Base-by-base conservation (phyloP, 164 flowering plant genomes). In the Houttuynia cordata region DNA sequence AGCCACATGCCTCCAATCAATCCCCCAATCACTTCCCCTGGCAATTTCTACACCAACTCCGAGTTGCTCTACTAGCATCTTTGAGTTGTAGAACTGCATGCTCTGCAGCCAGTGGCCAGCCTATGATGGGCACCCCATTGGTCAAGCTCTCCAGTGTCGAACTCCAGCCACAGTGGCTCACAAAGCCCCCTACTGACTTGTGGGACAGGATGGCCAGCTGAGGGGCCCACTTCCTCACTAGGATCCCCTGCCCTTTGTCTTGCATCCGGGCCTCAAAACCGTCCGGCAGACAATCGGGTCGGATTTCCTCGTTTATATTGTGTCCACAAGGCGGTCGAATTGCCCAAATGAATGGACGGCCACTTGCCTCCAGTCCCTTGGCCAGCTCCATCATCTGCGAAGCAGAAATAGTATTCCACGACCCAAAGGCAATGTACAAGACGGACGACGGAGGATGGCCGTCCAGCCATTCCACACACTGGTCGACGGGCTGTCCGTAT, bases 311-410 rank as follows among this genome's bases (percentile, higher is more conserved):
- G 7, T 37, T 63, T 6, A 14, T 20, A 51, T 64, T 61, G 52
- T 64, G 67, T 10, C 65, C 79, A 0, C 62, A 7, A 0, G 76
- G 79, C 0, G 79, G 76, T 34, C 72, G 34, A 1, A 76, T 47
- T 10, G 66, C 74, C 79, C 79, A 76, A 21, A 76, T 70, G 45
- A 73, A 76, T 0, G 41, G 52, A 30, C 25, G 64, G 9, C 57
- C 59, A 25, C 74, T 67, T 1, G 42, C 49, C 49, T 73, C 76
- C 65, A 76, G 54, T 3, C 72, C 79, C 19, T 25, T 62, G 0
- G 76, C 79, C 20, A 73, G 41, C 10, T 63, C 73, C 74, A 65
- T 68, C 76, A 73, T 76, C 41, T 73, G 79, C 3, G 67, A 22
- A 0, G 56, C 23, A 30, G 64, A 61, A 3, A 76, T 63, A 0